Evolutionary conservation across 371 early-diverging fungal genomes (phyloP), one percentile per base, ranked within the genome.

Genomic region (Syncephalastrum sp.): DNA sequence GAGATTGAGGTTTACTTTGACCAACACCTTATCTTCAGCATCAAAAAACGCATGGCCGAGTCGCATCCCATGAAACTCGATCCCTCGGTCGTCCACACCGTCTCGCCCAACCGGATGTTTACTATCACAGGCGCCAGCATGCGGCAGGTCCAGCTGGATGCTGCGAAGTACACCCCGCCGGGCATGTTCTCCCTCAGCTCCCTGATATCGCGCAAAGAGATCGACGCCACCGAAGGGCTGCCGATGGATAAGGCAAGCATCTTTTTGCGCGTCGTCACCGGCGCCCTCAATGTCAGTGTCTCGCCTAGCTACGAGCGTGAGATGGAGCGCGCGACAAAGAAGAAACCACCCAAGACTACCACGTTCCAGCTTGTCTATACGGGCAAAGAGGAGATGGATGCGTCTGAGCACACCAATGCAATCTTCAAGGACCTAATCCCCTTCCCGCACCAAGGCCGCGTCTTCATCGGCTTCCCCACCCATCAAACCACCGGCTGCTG

Each of bases 271-370:
- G 86, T 88, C 1, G 91, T 91, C 2, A 77, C 81, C 0, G 93
- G 82, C 2, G 53, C 75, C 10, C 50, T 91, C n/a, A 61, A 68
- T 46, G 88, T 88, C 24, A 67, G 67, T 13, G 83, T 90, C 0
- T 59, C 82, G 4, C 62, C 64, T 24, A 72, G 82, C 24, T 77
- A 89, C 53, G 70, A 80, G 45, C 71, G 73, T 44, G 92, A 94
- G 52, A 95, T 96, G 92, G 91, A 92, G 61, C 77, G 96, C 13
- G 85, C 94, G 0, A 95, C 95, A 0, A 94, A 95, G 67, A 96
- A 96, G 68, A 81, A 75, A 42, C 92, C 94, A 12, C 94, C 96
- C 6, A 69, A 78, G n/a, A 75, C 70, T 5, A 91, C 94, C 0
- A 75, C 71, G 3, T 82, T 92, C 42, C 87, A 88, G 49, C 73